Conservation (phyloP, 2,329 filamentous ascomycete species). For the Dactylellina haptotyla region DNA sequence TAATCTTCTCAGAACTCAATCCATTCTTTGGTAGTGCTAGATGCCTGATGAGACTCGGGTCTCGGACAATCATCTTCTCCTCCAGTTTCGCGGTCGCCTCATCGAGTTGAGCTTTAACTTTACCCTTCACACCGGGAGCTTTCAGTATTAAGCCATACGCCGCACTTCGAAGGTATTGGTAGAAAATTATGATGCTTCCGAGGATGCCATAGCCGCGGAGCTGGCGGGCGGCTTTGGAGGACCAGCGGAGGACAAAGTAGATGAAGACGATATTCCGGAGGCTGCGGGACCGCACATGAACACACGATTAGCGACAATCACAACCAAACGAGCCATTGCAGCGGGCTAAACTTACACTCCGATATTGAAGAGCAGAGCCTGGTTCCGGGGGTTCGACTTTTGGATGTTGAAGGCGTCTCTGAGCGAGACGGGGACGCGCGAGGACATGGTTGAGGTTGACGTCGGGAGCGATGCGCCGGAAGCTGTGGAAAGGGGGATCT, state of each 20-base stretch:
- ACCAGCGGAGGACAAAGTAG: constrained; percentile 85
- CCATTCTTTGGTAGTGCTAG: constrained; percentile 82
- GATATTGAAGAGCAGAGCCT: constrained; percentile 47
- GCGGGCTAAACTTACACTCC: constrained; percentile 29
- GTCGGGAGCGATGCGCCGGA: constrained; percentile 15
- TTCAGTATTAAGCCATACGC: constrained; percentile 87
- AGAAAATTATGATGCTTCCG: constrained; percentile 79
- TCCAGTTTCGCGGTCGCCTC: constrained; percentile 84
- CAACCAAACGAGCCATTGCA: background rate
- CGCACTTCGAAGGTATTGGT: constrained; percentile 75
- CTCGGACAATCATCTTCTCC: constrained; percentile 80
- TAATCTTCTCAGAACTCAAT: constrained; percentile 80
- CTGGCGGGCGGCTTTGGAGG: constrained; percentile 81
- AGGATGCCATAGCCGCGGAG: constrained; percentile 87
- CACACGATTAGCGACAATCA: constrained; percentile 11
- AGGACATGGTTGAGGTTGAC: constrained; percentile 27
- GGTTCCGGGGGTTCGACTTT: constrained; percentile 47
- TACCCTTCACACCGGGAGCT: constrained; percentile 83
- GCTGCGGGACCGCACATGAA: constrained; percentile 63
- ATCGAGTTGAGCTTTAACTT: constrained; percentile 84
- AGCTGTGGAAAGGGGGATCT: background rate
- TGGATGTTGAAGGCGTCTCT: constrained; percentile 49
- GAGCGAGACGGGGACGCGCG: constrained; percentile 49
- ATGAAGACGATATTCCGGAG: constrained; percentile 88
- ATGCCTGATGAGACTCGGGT: constrained; percentile 76